phyloP scores from a whole-genome alignment of 2,329 filamentous ascomycete species.

The Alternaria viburni region DNA sequence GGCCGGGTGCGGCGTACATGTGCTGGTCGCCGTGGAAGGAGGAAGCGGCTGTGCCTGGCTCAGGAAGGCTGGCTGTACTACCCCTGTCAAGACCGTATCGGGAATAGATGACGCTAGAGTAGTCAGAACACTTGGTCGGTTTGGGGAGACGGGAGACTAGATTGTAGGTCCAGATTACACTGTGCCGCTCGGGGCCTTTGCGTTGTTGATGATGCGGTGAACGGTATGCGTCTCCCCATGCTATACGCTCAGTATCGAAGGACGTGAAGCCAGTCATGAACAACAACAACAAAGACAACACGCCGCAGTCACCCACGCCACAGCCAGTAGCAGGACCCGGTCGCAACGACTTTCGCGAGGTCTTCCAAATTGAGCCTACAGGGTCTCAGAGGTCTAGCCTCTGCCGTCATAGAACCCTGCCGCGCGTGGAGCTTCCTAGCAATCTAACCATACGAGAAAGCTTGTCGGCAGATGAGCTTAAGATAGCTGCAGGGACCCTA shows the following conservation, averaged over 20 bases:
- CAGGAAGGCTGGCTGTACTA: not conserved
- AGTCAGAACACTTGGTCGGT: not conserved
- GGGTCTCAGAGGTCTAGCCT: not conserved
- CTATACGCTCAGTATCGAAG: not conserved
- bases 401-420: not conserved
- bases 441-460: conserved; percentile 11
- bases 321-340: not conserved
- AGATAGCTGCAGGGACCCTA: not conserved
- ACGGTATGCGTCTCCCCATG: not conserved
- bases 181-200: not conserved
- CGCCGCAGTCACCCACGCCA: not conserved
- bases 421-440: conserved; percentile 1
- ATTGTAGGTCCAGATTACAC: not conserved
- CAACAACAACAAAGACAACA: not conserved
- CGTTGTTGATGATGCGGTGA: not conserved
- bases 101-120: not conserved
- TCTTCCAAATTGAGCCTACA: not conserved
- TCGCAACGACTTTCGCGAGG: not conserved
- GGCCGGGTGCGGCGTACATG: conserved; percentile 1
- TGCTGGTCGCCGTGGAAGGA: not conserved
- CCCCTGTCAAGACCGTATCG: conserved; percentile 2
- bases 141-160: not conserved
- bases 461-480: conserved; percentile 15
- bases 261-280: not conserved
- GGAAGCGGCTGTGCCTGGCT: conserved; percentile 7